Percentiles rank a stretch among this genome's conserved stretches.
phyloP scores from a whole-genome alignment of 163 green algal species.

The Scenedesmus sp. region DNA sequence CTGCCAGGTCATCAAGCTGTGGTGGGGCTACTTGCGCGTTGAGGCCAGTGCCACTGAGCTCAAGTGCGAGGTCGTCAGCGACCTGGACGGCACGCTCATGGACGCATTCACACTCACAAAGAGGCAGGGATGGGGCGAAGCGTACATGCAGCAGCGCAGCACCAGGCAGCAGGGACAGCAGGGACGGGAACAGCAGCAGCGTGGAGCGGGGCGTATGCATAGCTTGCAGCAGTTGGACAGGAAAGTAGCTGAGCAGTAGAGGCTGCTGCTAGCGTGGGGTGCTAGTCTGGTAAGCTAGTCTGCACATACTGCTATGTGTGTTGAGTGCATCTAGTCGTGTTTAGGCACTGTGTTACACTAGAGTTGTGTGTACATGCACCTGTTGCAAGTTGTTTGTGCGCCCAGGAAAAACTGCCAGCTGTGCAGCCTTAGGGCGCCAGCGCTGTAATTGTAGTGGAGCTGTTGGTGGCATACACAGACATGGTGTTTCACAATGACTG shows the following conservation, averaged over 20 bases:
- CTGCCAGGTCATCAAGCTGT: slow-evolving; percentile 57
- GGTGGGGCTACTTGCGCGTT: slow-evolving; percentile 70
- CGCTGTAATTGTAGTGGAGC: no score
- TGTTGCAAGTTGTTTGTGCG: not conserved
- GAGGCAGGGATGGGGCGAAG: slow-evolving; percentile 18
- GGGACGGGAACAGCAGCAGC: slow-evolving; percentile 32
- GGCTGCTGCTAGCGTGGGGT: not conserved
- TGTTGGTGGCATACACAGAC: no score
- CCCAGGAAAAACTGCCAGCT: not conserved
- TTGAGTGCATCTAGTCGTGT: not conserved
- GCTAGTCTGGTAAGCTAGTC: not conserved
- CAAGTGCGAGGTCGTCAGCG: slow-evolving; percentile 55
- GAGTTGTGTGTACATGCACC: not conserved
- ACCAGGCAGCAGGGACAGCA: slow-evolving; percentile 1
- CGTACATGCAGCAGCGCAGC: slow-evolving; percentile 23
- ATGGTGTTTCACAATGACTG: no score
- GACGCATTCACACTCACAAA: slow-evolving; percentile 62
- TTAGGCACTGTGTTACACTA: not conserved
- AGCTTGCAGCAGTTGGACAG: not conserved
- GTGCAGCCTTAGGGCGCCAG: not conserved
- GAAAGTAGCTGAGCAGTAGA: not conserved
- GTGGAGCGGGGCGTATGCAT: not conserved
- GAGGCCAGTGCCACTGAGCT: slow-evolving; percentile 63
- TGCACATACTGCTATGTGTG: not conserved
- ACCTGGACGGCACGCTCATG: slow-evolving; percentile 55